Base-by-base conservation (phyloP, 495 filamentous ascomycete genomes). In the Aspergillus indologenus region DNA sequence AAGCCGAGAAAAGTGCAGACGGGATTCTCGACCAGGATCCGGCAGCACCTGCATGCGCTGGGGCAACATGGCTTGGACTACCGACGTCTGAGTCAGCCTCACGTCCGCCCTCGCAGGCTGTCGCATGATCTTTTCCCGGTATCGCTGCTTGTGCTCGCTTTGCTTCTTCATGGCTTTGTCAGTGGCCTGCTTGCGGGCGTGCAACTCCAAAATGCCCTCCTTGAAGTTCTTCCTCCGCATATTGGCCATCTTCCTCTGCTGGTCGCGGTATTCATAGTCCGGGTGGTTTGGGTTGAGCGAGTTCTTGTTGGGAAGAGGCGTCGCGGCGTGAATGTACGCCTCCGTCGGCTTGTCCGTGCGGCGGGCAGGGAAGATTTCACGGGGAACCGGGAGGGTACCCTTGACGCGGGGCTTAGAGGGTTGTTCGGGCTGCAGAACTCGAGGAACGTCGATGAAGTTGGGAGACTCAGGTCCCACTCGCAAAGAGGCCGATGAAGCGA, bases 361-460 rank as follows among this genome's bases (percentile, higher is more conserved):
- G 42, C 74, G 70, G 61, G 63, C 58, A 0, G 79, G 78, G 68
- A 91, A 90, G 53, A 91, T 68, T 53, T 85, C 75, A 54, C 87
- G 81, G 29, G 89, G 90, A 6, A 84, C 77, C 9, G 89, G 89
- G 1, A 92, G 84, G 21, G 82, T 81, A 68, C 89, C 89, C 74
- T 90, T 90, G 58, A 89, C 77, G 56, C 66, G 74, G 19, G 67
- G 75, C 45, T 79, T 79, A 9, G 66, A 61, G 9, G 71, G 68
- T 15, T 74, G 71, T 65, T 69, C 57, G 2, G 85, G 79, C 65
- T 84, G 80, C 7, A 80, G 56, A 18, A 70, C 63, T 45, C 65
- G 71, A 31, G 90, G 90, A 45, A 91, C 73, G 59, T 90, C 82
- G 68, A 92, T 84, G 76, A 85, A 92, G 57, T 81, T 80, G 59